A percentile compares a stretch with the other conserved stretches of the same genome.
phyloP scores from a whole-genome alignment of 1,139 yeast genomes.

The Taphrina confusa region DNA sequence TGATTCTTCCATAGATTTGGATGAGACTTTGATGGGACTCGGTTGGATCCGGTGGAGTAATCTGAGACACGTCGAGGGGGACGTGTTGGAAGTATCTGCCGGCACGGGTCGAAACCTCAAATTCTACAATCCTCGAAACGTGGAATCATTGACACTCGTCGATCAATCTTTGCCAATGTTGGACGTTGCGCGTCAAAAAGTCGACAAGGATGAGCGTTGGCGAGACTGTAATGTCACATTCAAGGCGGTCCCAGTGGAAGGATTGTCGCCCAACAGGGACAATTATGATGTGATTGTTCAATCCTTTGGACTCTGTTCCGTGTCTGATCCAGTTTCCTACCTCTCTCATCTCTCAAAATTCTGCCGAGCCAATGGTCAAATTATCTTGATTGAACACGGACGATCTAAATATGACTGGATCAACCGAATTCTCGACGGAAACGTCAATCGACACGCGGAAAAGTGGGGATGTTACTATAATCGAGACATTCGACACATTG shows the following conservation, averaged over 20 bases:
- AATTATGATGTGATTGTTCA: constrained; percentile 88
- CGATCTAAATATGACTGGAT: constrained; percentile 76
- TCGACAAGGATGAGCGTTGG: constrained; percentile 47
- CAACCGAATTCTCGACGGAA: constrained; percentile 75
- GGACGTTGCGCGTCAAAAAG: constrained; percentile 74
- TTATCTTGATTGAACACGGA: constrained; percentile 88
- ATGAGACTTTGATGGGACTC: constrained; percentile 78
- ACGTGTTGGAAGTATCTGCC: constrained; percentile 85
- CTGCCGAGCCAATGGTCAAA: constrained; percentile 80
- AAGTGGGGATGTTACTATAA: constrained; percentile 99
- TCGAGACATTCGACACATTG: constrained; percentile 80
- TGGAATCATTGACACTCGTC: constrained; percentile 75
- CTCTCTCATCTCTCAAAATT: constrained; percentile 69
- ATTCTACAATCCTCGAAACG: constrained; percentile 61
- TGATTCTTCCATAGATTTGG: constrained; percentile 80
- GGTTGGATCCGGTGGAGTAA: constrained; percentile 82
- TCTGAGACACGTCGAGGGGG: constrained; percentile 58
- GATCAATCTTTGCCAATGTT: constrained; percentile 87
- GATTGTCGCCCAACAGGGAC: constrained; percentile 54
- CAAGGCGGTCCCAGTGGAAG: constrained; percentile 90
- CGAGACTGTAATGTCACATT: constrained; percentile 58
- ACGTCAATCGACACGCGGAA: constrained; percentile 79
- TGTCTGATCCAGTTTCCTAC: constrained; percentile 85
- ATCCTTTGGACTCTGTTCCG: constrained; percentile 94
- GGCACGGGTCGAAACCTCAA: constrained; percentile 94